Base-by-base conservation (phyloP, 2,329 filamentous ascomycete species). In the Sordariomycetes sp. region DNA sequence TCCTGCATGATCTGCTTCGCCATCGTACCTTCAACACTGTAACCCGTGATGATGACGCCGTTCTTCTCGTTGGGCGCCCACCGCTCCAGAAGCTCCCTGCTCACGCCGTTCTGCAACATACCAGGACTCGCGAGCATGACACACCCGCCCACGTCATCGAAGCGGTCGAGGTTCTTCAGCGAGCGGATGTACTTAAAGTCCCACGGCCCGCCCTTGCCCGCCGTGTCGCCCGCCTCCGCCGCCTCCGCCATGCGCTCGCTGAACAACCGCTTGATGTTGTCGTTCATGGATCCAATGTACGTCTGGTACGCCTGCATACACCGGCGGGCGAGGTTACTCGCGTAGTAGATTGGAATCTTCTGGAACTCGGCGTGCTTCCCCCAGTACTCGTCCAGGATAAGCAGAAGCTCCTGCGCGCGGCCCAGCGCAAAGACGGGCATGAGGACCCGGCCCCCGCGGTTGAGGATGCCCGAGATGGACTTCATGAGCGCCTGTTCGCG, bases 301-400 rank as follows among this genome's bases (percentile, higher is more conserved):
- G 94, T 99, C 69, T 97, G 94, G 68, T 99, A 99, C 3, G 97
- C 90, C 34, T 96, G 82, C 94, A 99, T 99, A 73, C 94, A 99
- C 71, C 96, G 94, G 61, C 92, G 79, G 1, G 94, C 94, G 50
- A 97, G 81, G 65, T 95, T 96, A 65, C 89, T 94, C 57, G 95
- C 95, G 69, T 97, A 99, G 74, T 97, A 99, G 61, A 99, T 97
- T 5, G 94, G 94, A 39, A 88, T 86, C 62, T 89, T 90, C 62
- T 96, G 91, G 62, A 86, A 90, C 64, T 96, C 91, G 1, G 83
- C 74, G 66, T 99, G 92, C 58, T 90, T 89, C 61, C 81, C 82
- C 94, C 94, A 99, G 72, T 96, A 97, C 69, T 99, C 94, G 65
- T 99, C 94, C 7, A 99, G 76, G 65, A 99, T 97, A 28, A 99